phyloP scores from a whole-genome alignment of 2,329 filamentous ascomycete genomes.

The Lachnum nothofagi region DNA sequence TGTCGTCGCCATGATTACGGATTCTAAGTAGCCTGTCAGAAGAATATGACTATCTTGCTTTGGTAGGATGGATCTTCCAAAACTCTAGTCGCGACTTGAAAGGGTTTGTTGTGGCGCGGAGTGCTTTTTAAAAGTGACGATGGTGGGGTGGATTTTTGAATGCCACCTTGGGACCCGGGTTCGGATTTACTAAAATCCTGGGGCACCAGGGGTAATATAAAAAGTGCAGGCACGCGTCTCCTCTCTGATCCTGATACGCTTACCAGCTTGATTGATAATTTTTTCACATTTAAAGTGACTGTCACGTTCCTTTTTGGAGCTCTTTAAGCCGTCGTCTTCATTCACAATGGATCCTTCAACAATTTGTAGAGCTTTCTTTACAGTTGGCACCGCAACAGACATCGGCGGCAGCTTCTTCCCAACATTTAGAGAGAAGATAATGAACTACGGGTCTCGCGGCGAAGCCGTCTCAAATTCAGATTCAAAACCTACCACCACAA shows the following conservation, averaged over 20 bases:
- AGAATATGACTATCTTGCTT: too few species aligned
- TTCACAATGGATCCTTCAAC: conserved; percentile 24
- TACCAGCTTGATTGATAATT: too few species aligned
- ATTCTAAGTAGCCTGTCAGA: background rate
- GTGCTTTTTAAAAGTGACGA: background rate
- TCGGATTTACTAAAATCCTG: too few species aligned
- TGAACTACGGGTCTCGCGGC: conserved; percentile 31
- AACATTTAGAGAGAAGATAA: conserved; percentile 27
- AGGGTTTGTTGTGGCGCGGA: background rate
- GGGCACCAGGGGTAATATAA: too few species aligned
- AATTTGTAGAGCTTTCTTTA: conserved; percentile 29
- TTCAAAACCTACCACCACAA: background rate
- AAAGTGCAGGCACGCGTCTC: too few species aligned
- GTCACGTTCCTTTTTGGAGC: background rate
- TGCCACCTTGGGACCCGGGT: too few species aligned
- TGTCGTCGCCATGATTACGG: conserved; percentile 78
- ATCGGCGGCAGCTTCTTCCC: conserved; percentile 28
- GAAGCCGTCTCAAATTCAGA: conserved; percentile 6
- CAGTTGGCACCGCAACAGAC: conserved; percentile 22
- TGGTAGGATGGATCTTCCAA: too few species aligned
- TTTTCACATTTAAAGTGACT: too few species aligned
- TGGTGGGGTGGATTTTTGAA: background rate
- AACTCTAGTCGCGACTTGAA: background rate
- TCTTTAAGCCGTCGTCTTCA: background rate
- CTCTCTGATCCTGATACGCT: too few species aligned